Evolutionary conservation across 2,329 filamentous ascomycete species (phyloP).

Genomic region (Waltergamsia citrina): DNA sequence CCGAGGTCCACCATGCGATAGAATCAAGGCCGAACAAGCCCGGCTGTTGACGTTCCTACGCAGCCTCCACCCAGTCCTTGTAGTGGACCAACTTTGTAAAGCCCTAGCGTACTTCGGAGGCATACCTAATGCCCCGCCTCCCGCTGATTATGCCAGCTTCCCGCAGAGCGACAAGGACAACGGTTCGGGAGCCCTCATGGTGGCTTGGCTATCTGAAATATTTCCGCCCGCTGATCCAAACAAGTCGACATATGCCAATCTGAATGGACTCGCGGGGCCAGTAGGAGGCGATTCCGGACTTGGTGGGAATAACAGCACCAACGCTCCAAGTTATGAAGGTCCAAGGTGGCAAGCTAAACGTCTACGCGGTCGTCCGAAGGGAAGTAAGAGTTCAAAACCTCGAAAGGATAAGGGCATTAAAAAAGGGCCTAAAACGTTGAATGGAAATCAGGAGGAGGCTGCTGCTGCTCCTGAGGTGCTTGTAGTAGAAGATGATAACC

Average conservation of each 20-base stretch:
- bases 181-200: conserved; percentile 46
- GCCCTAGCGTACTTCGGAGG: conserved; percentile 56
- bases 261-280: too few relatives aligned
- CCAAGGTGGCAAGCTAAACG: too few relatives aligned
- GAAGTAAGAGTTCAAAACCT: conserved; percentile 30
- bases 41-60: conserved; percentile 48
- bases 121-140: conserved; percentile 42
- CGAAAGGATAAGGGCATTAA: conserved; percentile 43
- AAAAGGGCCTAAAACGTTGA: conserved; percentile 17
- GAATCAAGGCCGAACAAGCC: conserved; percentile 49
- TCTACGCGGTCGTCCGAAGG: conserved; percentile 44
- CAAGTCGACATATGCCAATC: conserved; percentile 4
- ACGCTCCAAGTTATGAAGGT: too few relatives aligned
- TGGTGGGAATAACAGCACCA: neutral
- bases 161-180: conserved; percentile 47
- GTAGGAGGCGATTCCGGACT: neutral
- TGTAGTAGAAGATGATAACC: too few relatives aligned
- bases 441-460: neutral
- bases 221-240: conserved; percentile 35
- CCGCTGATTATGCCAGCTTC: conserved; percentile 37
- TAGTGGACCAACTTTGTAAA: conserved; percentile 55
- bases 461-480: too few relatives aligned
- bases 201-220: conserved; percentile 55
- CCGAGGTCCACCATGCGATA: neutral
- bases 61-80: conserved; percentile 41